Percentiles rank a stretch among this genome's conserved stretches.
Evolutionary conservation across 352 stramenopile species (phyloP).

Genomic region (Phytopythium boreale): DNA sequence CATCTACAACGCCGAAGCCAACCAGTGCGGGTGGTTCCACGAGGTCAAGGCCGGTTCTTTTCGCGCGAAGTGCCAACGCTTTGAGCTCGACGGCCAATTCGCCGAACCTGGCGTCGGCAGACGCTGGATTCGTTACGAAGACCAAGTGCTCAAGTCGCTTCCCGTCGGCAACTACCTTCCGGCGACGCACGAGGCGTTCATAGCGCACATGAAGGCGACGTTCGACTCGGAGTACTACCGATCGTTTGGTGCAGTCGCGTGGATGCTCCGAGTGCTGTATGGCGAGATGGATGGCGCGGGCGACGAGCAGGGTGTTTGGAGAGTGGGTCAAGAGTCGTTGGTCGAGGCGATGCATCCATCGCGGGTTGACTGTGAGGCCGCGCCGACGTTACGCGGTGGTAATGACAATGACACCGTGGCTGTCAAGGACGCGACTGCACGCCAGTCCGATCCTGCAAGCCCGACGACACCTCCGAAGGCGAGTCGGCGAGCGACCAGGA

Average conservation of each 20-base stretch:
- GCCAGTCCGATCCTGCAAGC: too few species aligned
- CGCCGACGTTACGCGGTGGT: too few species aligned
- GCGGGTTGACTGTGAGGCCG: too few species aligned
- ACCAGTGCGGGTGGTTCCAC: neutral
- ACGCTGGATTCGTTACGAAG: neutral
- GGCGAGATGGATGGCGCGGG: neutral
- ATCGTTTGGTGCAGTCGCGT: neutral
- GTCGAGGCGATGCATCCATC: too few species aligned
- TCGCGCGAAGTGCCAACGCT: neutral
- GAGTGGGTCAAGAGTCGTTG: too few species aligned
- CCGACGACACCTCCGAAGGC: too few species aligned
- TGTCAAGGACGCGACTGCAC: too few species aligned
- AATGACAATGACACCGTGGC: too few species aligned
- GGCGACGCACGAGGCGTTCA: neutral
- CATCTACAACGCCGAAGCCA: neutral
- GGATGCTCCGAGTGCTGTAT: neutral
- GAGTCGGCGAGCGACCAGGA: too few species aligned
- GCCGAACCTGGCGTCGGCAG: too few species aligned
- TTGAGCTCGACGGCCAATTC: neutral
- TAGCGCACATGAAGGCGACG: neutral
- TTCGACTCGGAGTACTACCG: neutral
- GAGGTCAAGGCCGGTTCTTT: neutral
- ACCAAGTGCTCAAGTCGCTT: neutral
- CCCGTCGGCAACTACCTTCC: neutral
- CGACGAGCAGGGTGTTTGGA: too few species aligned